These are phyloP conservation scores for Rhynchospora tenuis DNA, from an alignment of 176 grass and related monocot species.

Conservation along the genomic window DNA sequence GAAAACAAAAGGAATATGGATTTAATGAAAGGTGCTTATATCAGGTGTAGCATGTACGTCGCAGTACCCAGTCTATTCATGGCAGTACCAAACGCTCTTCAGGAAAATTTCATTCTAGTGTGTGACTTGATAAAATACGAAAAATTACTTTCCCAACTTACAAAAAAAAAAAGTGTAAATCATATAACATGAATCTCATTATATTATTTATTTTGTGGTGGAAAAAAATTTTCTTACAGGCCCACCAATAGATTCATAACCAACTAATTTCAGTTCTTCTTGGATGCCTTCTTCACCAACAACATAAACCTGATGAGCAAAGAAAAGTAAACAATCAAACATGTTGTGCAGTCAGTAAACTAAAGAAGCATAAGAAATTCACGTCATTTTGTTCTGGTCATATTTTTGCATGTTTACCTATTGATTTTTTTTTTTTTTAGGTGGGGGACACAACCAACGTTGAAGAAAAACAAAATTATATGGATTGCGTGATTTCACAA, in stretches of 20 bases:
- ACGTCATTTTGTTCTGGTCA: not conserved
- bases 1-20: too few species aligned
- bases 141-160: too few species aligned
- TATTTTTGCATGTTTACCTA: not conserved
- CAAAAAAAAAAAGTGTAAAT: too few species aligned
- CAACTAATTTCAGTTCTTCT: constrained; percentile 85
- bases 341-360: not conserved
- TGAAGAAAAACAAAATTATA: not conserved
- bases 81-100: not conserved
- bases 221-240: constrained; percentile 51
- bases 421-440: not conserved
- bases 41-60: not conserved
- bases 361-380: not conserved
- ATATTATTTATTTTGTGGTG: too few species aligned
- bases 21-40: not conserved
- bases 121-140: too few species aligned
- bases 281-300: constrained; percentile 91
- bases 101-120: not conserved
- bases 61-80: not conserved
- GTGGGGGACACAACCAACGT: not conserved
- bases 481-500: not conserved
- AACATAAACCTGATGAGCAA: constrained; percentile 75
- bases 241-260: constrained; percentile 89
- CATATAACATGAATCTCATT: too few species aligned
- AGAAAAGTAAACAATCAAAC: constrained; percentile 2